phyloP scores from a whole-genome alignment of 1,139 yeast genomes.

The Sugiyamaella sp. region DNA sequence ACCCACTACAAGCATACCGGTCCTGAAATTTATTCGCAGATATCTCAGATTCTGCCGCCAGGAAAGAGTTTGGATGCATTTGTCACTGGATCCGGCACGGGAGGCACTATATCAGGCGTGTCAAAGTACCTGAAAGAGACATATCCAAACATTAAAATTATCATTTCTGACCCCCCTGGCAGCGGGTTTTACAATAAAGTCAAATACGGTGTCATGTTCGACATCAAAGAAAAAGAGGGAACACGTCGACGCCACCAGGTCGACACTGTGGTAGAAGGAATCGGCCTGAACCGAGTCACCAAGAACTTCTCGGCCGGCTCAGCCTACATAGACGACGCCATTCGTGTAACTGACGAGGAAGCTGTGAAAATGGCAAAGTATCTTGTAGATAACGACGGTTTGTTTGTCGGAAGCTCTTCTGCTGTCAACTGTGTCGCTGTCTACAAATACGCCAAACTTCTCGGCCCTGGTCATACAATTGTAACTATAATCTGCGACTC shows the following conservation, averaged over 20 bases:
- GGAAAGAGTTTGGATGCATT: conserved; percentile 61
- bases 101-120: conserved; percentile 88
- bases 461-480: conserved; percentile 66
- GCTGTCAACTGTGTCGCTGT: conserved; percentile 95
- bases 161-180: conserved; percentile 95
- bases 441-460: conserved; percentile 59
- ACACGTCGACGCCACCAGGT: conserved; percentile 94
- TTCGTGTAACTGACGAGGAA: conserved; percentile 75
- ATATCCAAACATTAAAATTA: conserved; percentile 44
- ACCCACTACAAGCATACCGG: conserved; percentile 84
- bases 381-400: conserved; percentile 79
- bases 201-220: conserved; percentile 92
- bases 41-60: conserved; percentile 45
- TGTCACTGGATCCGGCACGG: conserved; percentile 77
- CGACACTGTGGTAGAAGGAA: conserved; percentile 92
- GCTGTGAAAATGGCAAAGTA: conserved; percentile 88
- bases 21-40: conserved; percentile 81
- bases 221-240: conserved; percentile 85
- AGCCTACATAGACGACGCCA: conserved; percentile 68
- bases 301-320: conserved; percentile 71
- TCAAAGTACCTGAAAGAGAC: conserved; percentile 67
- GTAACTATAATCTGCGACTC: conserved; percentile 94
- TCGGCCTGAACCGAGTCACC: conserved; percentile 86
- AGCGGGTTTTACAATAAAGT: conserved; percentile 86
- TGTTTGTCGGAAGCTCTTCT: conserved; percentile 88